Conservation (phyloP, 2,329 filamentous ascomycete genomes). For the Aureobasidium sp. region DNA sequence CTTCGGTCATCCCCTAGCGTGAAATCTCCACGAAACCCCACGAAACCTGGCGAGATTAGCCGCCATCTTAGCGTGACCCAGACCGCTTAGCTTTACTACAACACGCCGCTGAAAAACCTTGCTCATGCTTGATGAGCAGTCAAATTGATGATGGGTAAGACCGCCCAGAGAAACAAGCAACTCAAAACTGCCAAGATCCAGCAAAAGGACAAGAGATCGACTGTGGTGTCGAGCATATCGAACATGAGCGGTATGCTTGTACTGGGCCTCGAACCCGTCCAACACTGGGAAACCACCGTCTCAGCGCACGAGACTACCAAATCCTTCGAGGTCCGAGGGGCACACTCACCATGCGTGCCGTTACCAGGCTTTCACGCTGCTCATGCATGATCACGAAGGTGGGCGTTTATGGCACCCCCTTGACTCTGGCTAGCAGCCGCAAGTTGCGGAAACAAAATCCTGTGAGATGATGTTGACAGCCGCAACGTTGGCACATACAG, state of each 20-base stretch:
- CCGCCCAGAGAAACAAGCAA: not conserved
- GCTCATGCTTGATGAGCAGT: not conserved
- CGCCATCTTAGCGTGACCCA: conserved; percentile 8
- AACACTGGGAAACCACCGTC: not conserved
- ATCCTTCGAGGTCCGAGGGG: not conserved
- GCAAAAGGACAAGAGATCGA: not conserved
- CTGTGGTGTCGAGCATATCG: not conserved
- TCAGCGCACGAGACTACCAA: not conserved
- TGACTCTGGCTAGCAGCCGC: conserved; percentile 8
- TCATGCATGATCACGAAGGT: conserved; percentile 1
- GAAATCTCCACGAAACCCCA: conserved; percentile 3
- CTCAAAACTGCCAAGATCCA: not conserved
- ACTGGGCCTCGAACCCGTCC: not conserved
- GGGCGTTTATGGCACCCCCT: conserved; percentile 8
- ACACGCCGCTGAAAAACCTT: not conserved
- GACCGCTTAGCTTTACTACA: not conserved
- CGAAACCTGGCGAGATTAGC: conserved; percentile 2
- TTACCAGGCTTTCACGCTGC: not conserved
- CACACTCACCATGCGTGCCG: not conserved
- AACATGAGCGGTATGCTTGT: not conserved
- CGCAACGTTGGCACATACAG: not conserved
- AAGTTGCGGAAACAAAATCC: not conserved
- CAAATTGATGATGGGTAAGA: not conserved
- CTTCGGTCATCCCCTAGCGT: conserved; percentile 11
- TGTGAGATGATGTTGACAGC: conserved; percentile 11